Evolutionary conservation across 2,329 filamentous ascomycete genomes (phyloP).

Genomic region (Cladorrhinum sp.): DNA sequence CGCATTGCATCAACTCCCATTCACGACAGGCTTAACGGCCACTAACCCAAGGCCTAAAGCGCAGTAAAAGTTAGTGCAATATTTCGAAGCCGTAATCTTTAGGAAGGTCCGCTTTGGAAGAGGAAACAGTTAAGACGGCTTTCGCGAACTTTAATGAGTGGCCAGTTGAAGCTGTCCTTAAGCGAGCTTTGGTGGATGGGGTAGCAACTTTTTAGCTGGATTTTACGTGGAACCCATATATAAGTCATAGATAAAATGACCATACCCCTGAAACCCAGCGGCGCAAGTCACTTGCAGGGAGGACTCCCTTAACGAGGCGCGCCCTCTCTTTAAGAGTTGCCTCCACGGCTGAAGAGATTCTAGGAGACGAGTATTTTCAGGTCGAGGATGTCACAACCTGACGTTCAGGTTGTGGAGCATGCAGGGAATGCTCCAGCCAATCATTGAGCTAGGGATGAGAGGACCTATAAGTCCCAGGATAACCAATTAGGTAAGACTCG

Average conservation of each 20-base stretch:
- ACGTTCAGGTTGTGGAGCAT: too few relatives aligned
- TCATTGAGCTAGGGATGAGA: too few relatives aligned
- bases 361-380: constrained; percentile 7
- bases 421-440: too few relatives aligned
- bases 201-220: too few relatives aligned
- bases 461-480: too few relatives aligned
- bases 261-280: background rate
- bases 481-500: too few relatives aligned
- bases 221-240: background rate
- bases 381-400: too few relatives aligned
- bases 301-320: constrained; percentile 6
- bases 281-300: constrained; percentile 11
- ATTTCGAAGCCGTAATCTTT: constrained; percentile 4
- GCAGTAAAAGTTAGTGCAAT: background rate
- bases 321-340: constrained; percentile 11
- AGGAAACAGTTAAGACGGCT: constrained; percentile 1
- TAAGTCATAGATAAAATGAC: constrained; percentile 1
- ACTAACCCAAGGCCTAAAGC: constrained; percentile 2
- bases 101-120: constrained; percentile 2
- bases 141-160: constrained; percentile 5
- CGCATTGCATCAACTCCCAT: constrained; percentile 6
- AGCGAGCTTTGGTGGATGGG: background rate
- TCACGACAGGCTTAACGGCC: constrained; percentile 6
- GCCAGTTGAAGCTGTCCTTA: constrained; percentile 2
- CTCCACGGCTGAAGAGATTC: constrained; percentile 7